Evolutionary conservation across 2,329 filamentous ascomycete genomes (phyloP).

Genomic region (Fusarium scirpi): DNA sequence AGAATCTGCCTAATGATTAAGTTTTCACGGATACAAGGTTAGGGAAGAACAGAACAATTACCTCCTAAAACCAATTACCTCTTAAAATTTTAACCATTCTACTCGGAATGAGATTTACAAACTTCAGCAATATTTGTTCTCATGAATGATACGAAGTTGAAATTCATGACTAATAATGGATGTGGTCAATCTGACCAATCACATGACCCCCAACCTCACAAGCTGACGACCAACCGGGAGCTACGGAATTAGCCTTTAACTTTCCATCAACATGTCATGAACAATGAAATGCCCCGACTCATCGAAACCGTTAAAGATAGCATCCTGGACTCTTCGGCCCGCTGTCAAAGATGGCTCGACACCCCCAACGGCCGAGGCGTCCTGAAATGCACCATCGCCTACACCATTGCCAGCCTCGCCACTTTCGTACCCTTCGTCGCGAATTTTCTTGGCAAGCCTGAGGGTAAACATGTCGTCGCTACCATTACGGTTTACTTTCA

Average conservation of each 20-base stretch:
- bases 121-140: rapidly evolving
- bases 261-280: conserved; percentile 7
- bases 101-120: background rate
- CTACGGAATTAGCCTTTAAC: conserved; percentile 10
- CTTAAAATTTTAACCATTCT: too few relatives aligned
- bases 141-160: background rate
- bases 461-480: conserved; percentile 93
- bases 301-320: conserved; percentile 24
- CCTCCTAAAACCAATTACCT: too few relatives aligned
- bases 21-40: too few relatives aligned
- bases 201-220: conserved; percentile 15
- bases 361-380: conserved; percentile 83
- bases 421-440: conserved; percentile 84
- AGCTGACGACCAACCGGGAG: conserved; percentile 9
- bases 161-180: background rate
- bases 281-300: conserved; percentile 30
- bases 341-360: conserved; percentile 67
- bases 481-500: conserved; percentile 97
- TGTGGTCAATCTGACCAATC: conserved; percentile 16
- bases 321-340: conserved; percentile 56
- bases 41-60: too few relatives aligned
- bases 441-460: conserved; percentile 80
- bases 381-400: conserved; percentile 91
- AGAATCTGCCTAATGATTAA: too few relatives aligned
- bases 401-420: conserved; percentile 85